Evolutionary conservation across 2,329 filamentous ascomycete species (phyloP).

Genomic region (Pseudogymnoascus sp.): DNA sequence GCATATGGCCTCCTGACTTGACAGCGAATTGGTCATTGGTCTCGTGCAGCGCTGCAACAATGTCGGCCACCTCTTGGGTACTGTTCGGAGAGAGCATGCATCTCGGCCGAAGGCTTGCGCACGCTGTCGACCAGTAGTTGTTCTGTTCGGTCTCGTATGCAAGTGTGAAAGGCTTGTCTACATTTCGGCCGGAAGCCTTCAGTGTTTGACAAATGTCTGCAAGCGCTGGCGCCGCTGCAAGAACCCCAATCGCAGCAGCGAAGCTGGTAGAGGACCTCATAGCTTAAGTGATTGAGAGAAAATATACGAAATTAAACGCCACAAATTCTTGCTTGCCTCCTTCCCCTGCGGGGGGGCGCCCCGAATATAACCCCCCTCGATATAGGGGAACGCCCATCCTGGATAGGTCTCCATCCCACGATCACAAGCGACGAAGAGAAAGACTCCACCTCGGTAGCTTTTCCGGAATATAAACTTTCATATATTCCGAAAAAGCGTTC

Average conservation of each 20-base stretch:
- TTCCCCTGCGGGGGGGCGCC: neutral
- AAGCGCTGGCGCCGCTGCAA: neutral
- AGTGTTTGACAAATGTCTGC: neutral
- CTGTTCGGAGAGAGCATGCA: slow-evolving; percentile 41
- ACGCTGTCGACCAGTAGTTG: slow-evolving; percentile 39
- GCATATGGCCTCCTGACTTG: slow-evolving; percentile 40
- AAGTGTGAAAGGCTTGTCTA: slow-evolving; percentile 20
- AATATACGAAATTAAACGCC: neutral
- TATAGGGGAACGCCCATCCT: neutral
- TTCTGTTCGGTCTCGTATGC: slow-evolving; percentile 32
- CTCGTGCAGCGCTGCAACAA: slow-evolving; percentile 41
- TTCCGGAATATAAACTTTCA: neutral
- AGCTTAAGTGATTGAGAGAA: neutral
- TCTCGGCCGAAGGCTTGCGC: slow-evolving; percentile 35
- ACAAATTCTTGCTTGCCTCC: neutral
- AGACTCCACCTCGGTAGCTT: neutral
- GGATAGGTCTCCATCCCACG: neutral
- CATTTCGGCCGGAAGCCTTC: neutral
- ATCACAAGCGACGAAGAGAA: neutral
- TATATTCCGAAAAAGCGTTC: too few species aligned
- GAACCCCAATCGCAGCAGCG: slow-evolving; percentile 3
- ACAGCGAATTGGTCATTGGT: slow-evolving; percentile 33
- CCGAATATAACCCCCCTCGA: neutral
- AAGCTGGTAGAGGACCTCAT: neutral
- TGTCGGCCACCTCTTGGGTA: slow-evolving; percentile 41